Conservation (phyloP, 2,329 filamentous ascomycete species). For the Phialophora chinensis region DNA sequence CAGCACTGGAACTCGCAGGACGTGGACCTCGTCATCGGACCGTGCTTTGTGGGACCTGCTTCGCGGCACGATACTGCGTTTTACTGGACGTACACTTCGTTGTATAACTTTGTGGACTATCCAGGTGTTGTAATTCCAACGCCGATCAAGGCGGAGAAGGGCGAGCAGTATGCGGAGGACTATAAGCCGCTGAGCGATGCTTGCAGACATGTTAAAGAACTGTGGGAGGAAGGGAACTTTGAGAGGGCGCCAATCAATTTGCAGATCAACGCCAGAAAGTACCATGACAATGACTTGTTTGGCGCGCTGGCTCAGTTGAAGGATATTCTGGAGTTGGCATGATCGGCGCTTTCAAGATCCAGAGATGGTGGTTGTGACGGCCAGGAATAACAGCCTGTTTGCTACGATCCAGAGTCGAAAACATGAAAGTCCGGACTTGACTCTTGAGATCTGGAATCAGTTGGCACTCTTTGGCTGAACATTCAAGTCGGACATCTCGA, state of each 20-base stretch:
- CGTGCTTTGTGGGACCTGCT: constrained; percentile 63
- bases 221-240: constrained; percentile 54
- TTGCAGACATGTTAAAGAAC: constrained; percentile 55
- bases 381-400: not conserved
- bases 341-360: not conserved
- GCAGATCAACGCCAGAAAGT: constrained; percentile 60
- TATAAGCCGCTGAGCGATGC: constrained; percentile 40
- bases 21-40: constrained; percentile 66
- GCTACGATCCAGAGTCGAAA: not conserved
- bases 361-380: not conserved
- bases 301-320: constrained; percentile 30
- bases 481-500: not conserved
- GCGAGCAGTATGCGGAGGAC: constrained; percentile 45
- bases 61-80: constrained; percentile 59
- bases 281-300: constrained; percentile 59
- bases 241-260: constrained; percentile 59
- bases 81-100: constrained; percentile 69
- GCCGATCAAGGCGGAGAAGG: constrained; percentile 41
- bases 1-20: constrained; percentile 28
- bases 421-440: not conserved
- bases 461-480: not conserved
- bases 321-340: constrained; percentile 19
- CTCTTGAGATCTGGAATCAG: not conserved
- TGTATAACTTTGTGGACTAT: constrained; percentile 67
- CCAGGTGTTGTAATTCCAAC: constrained; percentile 62